These are phyloP conservation scores for Fusarium mexicanum DNA, from an alignment of 2,329 filamentous ascomycete species.

Conservation along the genomic window DNA sequence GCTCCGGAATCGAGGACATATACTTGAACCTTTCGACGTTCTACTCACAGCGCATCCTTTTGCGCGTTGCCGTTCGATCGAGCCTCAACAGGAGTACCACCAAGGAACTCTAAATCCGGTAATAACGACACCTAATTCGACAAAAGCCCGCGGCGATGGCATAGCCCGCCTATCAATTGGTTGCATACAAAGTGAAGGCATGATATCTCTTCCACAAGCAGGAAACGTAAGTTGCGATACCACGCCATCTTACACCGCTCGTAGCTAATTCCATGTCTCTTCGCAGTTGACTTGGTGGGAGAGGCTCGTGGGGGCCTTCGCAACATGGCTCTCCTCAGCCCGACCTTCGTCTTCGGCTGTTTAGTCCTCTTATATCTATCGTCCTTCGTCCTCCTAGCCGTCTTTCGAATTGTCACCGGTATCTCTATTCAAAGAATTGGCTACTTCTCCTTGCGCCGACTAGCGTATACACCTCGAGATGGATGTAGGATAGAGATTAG, in stretches of 20 bases:
- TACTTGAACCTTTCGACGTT: neutral
- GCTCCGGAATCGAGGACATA: neutral
- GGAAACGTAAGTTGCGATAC: constrained; percentile 37
- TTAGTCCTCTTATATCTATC: constrained; percentile 87
- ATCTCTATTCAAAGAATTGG: constrained; percentile 96
- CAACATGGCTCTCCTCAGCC: constrained; percentile 72
- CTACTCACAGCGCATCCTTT: neutral
- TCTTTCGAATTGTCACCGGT: constrained; percentile 90
- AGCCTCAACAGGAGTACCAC: constrained; percentile 20
- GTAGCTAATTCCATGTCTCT: constrained; percentile 29
- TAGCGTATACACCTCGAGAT: constrained; percentile 89
- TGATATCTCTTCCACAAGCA: constrained; percentile 40
- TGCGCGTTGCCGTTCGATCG: neutral
- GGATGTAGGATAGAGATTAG: constrained; percentile 90
- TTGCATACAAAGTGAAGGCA: constrained; percentile 39
- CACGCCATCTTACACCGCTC: constrained; percentile 41
- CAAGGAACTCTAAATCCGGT: constrained; percentile 35
- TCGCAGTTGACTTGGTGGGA: constrained; percentile 40
- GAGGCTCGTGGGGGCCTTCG: constrained; percentile 38
- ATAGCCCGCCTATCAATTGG: constrained; percentile 37
- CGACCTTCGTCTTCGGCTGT: constrained; percentile 87
- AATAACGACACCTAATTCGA: constrained; percentile 23
- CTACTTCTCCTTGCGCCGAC: constrained; percentile 88
- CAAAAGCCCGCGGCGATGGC: constrained; percentile 38
- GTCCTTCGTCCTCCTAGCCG: constrained; percentile 92